Evolutionary conservation across 2,329 filamentous ascomycete species (phyloP).

Genomic region (Curvularia sp.): DNA sequence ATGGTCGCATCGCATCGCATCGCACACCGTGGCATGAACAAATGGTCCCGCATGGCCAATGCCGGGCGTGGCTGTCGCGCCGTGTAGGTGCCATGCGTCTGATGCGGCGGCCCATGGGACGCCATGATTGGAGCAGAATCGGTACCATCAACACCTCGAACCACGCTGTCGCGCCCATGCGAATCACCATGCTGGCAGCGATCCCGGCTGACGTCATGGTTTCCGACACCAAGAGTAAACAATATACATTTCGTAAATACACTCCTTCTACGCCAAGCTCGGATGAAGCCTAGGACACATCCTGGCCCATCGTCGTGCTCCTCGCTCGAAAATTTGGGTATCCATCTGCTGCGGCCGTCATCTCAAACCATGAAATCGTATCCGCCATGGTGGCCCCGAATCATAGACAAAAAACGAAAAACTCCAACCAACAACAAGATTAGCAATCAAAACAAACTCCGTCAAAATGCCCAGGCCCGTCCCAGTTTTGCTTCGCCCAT

Average conservation of each 20-base stretch:
- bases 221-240: conserved; percentile 4
- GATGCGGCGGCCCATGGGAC: conserved; percentile 1
- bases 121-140: conserved; percentile 1
- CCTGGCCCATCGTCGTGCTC: conserved; percentile 10
- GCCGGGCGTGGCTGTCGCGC: conserved; percentile 6
- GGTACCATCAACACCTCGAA: neutral
- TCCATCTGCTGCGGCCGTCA: conserved; percentile 36
- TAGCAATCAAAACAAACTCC: conserved; percentile 9
- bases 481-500: conserved; percentile 3
- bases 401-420: conserved; percentile 8
- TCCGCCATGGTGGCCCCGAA: conserved; percentile 14
- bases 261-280: conserved; percentile 8
- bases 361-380: conserved; percentile 26
- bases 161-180: neutral
- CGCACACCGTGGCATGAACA: too few species aligned
- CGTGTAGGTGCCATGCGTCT: conserved; percentile 20
- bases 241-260: conserved; percentile 7
- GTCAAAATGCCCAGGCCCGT: conserved; percentile 12
- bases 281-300: conserved; percentile 5
- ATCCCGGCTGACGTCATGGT: conserved; percentile 11
- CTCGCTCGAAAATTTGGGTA: conserved; percentile 30
- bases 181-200: neutral
- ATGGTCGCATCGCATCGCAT: neutral
- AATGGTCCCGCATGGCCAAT: neutral
- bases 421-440: conserved; percentile 8